Evolutionary conservation across 768 basidiomycete species (phyloP), one percentile per base, ranked within the genome.

Genomic region (Butyriboletus loyo): DNA sequence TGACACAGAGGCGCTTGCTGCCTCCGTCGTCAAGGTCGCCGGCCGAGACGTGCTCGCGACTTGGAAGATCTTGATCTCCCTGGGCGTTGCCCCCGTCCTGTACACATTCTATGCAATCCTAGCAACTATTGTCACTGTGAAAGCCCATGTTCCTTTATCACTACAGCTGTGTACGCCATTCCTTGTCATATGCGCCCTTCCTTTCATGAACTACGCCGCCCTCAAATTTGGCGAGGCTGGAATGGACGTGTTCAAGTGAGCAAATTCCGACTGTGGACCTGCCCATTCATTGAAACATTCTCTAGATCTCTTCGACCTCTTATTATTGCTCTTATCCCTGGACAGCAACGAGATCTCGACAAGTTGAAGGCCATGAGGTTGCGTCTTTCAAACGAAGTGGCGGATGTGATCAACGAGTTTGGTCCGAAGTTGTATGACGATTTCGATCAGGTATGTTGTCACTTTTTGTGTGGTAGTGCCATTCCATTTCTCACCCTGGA

Each of bases 151-250:
- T 0, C 78, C 90, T 6, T 54, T 84, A 32, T 73, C 75, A 54
- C 87, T 84, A 78, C 79, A 77, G 55, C 70, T 92, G 22, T 82
- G 78, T 72, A 87, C 92, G 3, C 96, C 96, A 0, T 78, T 94
- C 61, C 64, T 89, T 9, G 85, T 93, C 50, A 74, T 89, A 52
- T 73, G 80, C 19, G 75, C 83, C 2, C 70, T 98, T 28, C 96
- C 96, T 14, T 83, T 91, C 68, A 87, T 96, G 76, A 94, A 90
- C 50, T 91, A 88, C 63, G 91, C 92, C 6, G 92, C 96, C 7
- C 80, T 98, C 47, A 96, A 97, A 70, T 98, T 98, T 63, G 96
- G 96, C 38, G 96, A 98, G 68, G 96, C 95, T 31, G 96, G 95
- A 22, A 87, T 97, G 84, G 96, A 98, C 63, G 93, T 98, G 25